A percentile compares a stretch with the other conserved stretches of the same genome.
Evolutionary conservation across 345 rosid genomes (phyloP).

Genomic region (Linum lewisii): DNA sequence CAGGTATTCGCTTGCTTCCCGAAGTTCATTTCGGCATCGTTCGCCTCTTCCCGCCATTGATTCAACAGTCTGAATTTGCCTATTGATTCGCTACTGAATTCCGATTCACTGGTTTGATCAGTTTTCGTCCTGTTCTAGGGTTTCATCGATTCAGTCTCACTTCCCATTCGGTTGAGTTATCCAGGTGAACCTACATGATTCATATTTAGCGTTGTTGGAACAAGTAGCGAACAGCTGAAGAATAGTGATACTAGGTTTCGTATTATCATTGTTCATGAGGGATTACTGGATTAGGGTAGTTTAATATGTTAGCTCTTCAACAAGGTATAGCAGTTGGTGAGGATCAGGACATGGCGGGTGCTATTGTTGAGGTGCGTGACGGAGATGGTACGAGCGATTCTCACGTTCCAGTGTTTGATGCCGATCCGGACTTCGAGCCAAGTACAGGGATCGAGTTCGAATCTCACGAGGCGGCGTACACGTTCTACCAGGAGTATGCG

Average conservation of each 20-base stretch:
- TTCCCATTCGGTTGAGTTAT: too few species aligned
- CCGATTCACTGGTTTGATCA: not conserved
- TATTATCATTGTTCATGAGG: too few species aligned
- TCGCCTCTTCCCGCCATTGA: too few species aligned
- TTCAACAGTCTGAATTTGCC: not conserved
- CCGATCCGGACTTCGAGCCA: slow-evolving; percentile 19
- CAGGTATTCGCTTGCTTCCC: not conserved
- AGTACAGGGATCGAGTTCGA: slow-evolving; percentile 28
- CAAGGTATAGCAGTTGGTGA: slow-evolving; percentile 12
- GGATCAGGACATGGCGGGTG: slow-evolving; percentile 10
- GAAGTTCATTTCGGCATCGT: too few species aligned
- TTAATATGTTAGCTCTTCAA: slow-evolving; percentile 16
- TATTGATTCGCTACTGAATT: not conserved
- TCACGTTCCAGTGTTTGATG: slow-evolving; percentile 12
- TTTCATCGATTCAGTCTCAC: not conserved
- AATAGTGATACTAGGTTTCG: too few species aligned
- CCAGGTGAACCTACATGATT: too few species aligned
- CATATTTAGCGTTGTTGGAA: too few species aligned
- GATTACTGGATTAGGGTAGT: not conserved
- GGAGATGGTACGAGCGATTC: slow-evolving; percentile 13
- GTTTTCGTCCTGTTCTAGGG: not conserved
- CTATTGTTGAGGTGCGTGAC: slow-evolving; percentile 10
- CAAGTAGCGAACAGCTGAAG: too few species aligned
- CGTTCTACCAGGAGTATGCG: slow-evolving; percentile 34
- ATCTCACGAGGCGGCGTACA: slow-evolving; percentile 29